A percentile compares a stretch with the other conserved stretches of the same genome.
Conservation (phyloP, 352 stramenopile species). For the Globisporangium carolinianum region DNA sequence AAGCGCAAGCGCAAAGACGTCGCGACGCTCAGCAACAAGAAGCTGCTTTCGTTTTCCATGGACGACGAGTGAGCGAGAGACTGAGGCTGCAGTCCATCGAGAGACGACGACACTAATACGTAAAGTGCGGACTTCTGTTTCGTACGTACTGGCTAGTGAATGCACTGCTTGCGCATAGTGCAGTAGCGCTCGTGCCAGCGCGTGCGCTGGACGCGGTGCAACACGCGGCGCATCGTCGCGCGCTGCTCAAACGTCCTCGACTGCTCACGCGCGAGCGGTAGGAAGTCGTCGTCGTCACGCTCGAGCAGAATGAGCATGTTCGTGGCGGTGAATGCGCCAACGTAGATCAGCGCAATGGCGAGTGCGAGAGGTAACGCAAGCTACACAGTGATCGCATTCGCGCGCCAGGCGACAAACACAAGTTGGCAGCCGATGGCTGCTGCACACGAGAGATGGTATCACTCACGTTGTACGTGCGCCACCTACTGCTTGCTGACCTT, state of each 20-base stretch:
- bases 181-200: slow-evolving; percentile 16
- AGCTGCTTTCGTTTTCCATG: slow-evolving; percentile 78
- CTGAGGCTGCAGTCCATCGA: neutral
- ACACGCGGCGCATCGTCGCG: neutral
- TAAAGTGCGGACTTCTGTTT: too few species aligned
- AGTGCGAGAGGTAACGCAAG: slow-evolving; percentile 29
- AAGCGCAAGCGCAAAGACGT: slow-evolving; percentile 61
- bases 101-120: neutral
- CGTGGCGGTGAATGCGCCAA: slow-evolving; percentile 45
- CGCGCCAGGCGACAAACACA: slow-evolving; percentile 28
- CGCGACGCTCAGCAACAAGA: slow-evolving; percentile 61
- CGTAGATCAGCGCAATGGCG: slow-evolving; percentile 25
- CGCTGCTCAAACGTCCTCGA: neutral
- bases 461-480: slow-evolving; percentile 22
- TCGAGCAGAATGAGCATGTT: slow-evolving; percentile 55
- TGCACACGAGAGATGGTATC: slow-evolving; percentile 29
- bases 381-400: slow-evolving; percentile 17
- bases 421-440: slow-evolving; percentile 26
- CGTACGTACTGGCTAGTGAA: neutral
- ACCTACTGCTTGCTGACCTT: neutral
- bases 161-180: slow-evolving; percentile 6
- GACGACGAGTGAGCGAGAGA: slow-evolving; percentile 41
- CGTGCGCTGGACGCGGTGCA: slow-evolving; percentile 16
- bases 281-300: slow-evolving; percentile 21
- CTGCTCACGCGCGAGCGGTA: slow-evolving; percentile 1